These are phyloP conservation scores for Globisporangium viniferum DNA, from an alignment of 352 stramenopile genomes.

Conservation along the genomic window DNA sequence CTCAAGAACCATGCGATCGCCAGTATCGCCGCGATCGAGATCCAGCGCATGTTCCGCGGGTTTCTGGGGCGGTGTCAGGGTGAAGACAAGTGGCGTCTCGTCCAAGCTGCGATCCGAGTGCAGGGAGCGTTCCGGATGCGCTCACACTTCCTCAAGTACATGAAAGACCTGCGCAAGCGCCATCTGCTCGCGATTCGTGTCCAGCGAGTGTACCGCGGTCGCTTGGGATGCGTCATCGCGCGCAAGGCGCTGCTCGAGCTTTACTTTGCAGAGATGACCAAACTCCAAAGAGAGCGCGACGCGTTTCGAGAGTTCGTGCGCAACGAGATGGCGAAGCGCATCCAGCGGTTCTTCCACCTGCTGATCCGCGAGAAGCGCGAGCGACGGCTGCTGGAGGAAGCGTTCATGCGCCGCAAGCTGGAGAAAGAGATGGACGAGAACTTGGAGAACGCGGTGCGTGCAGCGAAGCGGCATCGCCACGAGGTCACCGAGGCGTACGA, in stretches of 20 bases:
- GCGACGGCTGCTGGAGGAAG: slow-evolving; percentile 23
- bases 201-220: slow-evolving; percentile 59
- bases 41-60: slow-evolving; percentile 58
- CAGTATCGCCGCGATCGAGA: slow-evolving; percentile 55
- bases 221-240: slow-evolving; percentile 38
- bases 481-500: slow-evolving; percentile 53
- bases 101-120: slow-evolving; percentile 54
- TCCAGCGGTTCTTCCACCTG: slow-evolving; percentile 44
- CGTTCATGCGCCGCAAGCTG: slow-evolving; percentile 18
- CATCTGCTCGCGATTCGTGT: slow-evolving; percentile 53
- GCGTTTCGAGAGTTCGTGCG: slow-evolving; percentile 39
- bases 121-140: slow-evolving; percentile 68
- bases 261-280: slow-evolving; percentile 59
- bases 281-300: slow-evolving; percentile 49
- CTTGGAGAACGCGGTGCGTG: slow-evolving; percentile 28
- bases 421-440: slow-evolving; percentile 49
- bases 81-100: slow-evolving; percentile 28
- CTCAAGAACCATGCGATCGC: slow-evolving; percentile 40
- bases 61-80: slow-evolving; percentile 35
- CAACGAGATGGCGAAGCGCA: slow-evolving; percentile 32
- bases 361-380: slow-evolving; percentile 27
- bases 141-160: slow-evolving; percentile 47
- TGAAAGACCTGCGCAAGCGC: slow-evolving; percentile 35
- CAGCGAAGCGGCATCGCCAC: slow-evolving; percentile 31
- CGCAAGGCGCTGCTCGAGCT: slow-evolving; percentile 33